phyloP scores from a whole-genome alignment of 2,329 filamentous ascomycete species.

The Trichoderma polysporum region DNA sequence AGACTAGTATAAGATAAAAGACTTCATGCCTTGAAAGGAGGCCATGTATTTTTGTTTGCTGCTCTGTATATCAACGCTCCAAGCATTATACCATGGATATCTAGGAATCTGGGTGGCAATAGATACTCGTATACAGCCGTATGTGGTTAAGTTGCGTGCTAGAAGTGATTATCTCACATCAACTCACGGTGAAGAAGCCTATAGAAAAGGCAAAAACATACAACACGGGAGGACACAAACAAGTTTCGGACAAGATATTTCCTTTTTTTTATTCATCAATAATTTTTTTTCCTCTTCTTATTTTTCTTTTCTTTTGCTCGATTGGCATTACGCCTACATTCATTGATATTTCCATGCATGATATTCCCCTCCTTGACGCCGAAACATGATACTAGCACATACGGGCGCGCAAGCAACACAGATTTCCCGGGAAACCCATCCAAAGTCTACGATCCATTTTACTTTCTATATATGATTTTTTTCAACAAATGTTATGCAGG shows the following conservation, averaged over 20 bases:
- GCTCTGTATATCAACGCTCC: no score
- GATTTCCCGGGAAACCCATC: background rate
- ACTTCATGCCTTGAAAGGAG: no score
- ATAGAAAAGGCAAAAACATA: background rate
- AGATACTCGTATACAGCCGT: no score
- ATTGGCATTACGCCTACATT: background rate
- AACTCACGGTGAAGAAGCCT: background rate
- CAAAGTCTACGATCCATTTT: slow-evolving; percentile 23
- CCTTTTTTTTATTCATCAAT: background rate
- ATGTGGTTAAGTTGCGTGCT: no score
- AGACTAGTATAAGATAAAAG: no score
- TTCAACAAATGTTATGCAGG: background rate
- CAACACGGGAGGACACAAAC: background rate
- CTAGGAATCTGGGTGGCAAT: no score
- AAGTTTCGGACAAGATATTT: background rate
- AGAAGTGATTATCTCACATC: no score
- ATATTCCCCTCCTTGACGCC: background rate
- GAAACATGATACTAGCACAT: slow-evolving; percentile 3
- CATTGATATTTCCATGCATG: background rate
- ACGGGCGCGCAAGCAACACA: slow-evolving; percentile 4
- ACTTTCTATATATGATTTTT: slow-evolving; percentile 19
- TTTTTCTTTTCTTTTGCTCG: background rate
- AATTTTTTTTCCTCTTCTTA: background rate
- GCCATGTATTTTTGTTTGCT: no score
- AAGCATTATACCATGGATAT: no score